These are phyloP conservation scores for Leccinellum albellum DNA, from an alignment of 768 basidiomycete species.

Conservation along the genomic window DNA sequence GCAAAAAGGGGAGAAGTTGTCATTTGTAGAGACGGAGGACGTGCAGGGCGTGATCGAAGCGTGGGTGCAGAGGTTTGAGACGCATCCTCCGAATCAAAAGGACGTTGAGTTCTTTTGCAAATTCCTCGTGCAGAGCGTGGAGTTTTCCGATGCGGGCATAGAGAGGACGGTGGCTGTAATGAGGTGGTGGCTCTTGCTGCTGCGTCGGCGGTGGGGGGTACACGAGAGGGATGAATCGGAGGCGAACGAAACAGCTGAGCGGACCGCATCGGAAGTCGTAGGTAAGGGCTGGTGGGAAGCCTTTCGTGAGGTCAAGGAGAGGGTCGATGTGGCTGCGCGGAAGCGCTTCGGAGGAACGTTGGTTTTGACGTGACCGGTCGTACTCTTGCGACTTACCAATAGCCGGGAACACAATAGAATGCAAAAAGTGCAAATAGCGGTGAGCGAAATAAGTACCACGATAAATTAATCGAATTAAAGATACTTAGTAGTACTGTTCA, in stretches of 20 bases:
- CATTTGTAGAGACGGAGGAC: constrained; percentile 64
- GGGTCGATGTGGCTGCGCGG: constrained; percentile 61
- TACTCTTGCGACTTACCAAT: background rate
- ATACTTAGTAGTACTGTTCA: too few relatives aligned
- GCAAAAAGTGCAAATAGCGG: too few relatives aligned
- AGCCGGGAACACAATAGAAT: too few relatives aligned
- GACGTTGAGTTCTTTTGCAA: constrained; percentile 75
- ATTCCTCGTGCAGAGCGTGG: constrained; percentile 67
- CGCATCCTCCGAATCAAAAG: constrained; percentile 61
- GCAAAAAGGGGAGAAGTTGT: constrained; percentile 48
- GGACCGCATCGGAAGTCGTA: constrained; percentile 37
- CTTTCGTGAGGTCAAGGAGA: constrained; percentile 64
- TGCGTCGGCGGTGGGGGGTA: constrained; percentile 60
- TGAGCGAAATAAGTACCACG: too few relatives aligned
- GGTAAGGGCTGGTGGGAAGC: constrained; percentile 81
- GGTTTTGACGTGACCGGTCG: constrained; percentile 46
- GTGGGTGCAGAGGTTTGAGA: constrained; percentile 69
- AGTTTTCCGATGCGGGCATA: constrained; percentile 63
- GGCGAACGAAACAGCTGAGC: constrained; percentile 29
- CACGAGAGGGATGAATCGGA: constrained; percentile 44
- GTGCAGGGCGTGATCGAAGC: constrained; percentile 66
- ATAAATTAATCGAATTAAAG: too few relatives aligned
- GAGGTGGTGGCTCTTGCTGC: constrained; percentile 78
- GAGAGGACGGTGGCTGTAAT: constrained; percentile 67
- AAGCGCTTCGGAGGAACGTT: constrained; percentile 72